Conservation (phyloP, 2,329 filamentous ascomycete species). For the Fusarium sarcochroum region DNA sequence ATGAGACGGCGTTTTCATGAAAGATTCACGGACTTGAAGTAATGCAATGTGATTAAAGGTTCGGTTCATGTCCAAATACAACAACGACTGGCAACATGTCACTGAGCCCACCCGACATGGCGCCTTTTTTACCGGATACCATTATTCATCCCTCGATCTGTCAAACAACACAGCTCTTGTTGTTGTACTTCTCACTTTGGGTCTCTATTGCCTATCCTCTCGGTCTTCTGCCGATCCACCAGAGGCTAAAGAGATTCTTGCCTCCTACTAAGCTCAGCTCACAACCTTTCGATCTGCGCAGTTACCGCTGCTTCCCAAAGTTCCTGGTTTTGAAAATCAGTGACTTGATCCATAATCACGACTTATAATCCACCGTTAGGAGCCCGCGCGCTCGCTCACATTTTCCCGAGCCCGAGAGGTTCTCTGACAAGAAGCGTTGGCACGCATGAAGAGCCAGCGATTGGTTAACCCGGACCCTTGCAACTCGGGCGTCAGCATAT, state of each 20-base stretch:
- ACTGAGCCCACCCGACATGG: too few relatives aligned
- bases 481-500: conserved; percentile 16
- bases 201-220: not conserved
- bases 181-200: not conserved
- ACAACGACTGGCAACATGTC: too few relatives aligned
- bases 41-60: too few relatives aligned
- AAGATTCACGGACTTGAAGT: too few relatives aligned
- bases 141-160: not conserved
- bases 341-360: conserved; percentile 4
- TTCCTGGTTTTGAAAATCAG: conserved; percentile 2
- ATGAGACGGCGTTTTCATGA: too few relatives aligned
- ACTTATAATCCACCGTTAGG: not conserved
- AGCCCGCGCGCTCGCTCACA: not conserved
- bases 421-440: not conserved
- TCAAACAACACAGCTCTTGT: not conserved
- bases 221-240: not conserved
- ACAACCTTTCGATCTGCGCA: not conserved
- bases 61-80: too few relatives aligned
- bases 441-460: conserved; percentile 8
- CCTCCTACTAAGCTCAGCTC: not conserved
- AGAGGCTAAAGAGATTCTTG: not conserved
- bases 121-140: too few relatives aligned
- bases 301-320: not conserved
- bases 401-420: not conserved
- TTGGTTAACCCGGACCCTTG: conserved; percentile 20